phyloP scores from a whole-genome alignment of 2,329 filamentous ascomycete species.

The Xylaria sp. region DNA sequence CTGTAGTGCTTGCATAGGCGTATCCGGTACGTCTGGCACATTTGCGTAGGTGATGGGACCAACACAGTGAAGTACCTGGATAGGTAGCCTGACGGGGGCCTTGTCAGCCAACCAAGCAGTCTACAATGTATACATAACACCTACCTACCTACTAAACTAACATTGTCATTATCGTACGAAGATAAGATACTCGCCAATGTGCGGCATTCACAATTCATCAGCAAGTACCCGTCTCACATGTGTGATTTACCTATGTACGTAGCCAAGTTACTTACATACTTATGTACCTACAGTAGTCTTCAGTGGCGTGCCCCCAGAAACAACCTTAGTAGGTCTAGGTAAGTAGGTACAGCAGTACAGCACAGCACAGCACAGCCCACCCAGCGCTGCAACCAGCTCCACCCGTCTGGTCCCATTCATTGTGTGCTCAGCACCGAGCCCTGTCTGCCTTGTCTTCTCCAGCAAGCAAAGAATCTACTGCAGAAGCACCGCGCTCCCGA shows the following conservation, averaged over 20 bases:
- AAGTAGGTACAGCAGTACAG: background rate
- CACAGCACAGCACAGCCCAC: background rate
- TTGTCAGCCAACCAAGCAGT: conserved; percentile 14
- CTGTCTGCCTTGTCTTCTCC: background rate
- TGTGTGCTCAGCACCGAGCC: background rate
- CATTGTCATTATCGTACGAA: background rate
- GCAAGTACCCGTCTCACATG: background rate
- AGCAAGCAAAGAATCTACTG: conserved; percentile 4
- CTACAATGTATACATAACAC: too few species aligned
- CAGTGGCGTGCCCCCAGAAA: conserved; percentile 1
- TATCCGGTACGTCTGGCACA: background rate
- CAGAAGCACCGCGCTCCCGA: conserved; percentile 16
- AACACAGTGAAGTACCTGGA: background rate
- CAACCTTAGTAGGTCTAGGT: background rate
- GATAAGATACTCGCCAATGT: conserved; percentile 8
- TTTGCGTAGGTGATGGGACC: background rate
- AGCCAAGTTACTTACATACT: too few species aligned
- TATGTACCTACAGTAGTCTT: too few species aligned
- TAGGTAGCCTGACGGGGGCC: background rate
- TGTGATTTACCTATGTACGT: too few species aligned
- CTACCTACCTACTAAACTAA: too few species aligned
- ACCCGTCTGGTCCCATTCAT: conserved; percentile 1
- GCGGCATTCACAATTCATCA: background rate
- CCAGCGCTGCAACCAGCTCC: background rate
- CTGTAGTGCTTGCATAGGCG: background rate